Evolutionary conservation across 768 basidiomycete species (phyloP), one percentile per base, ranked within the genome.

Genomic region (Chalciporus sphaerocephalus): DNA sequence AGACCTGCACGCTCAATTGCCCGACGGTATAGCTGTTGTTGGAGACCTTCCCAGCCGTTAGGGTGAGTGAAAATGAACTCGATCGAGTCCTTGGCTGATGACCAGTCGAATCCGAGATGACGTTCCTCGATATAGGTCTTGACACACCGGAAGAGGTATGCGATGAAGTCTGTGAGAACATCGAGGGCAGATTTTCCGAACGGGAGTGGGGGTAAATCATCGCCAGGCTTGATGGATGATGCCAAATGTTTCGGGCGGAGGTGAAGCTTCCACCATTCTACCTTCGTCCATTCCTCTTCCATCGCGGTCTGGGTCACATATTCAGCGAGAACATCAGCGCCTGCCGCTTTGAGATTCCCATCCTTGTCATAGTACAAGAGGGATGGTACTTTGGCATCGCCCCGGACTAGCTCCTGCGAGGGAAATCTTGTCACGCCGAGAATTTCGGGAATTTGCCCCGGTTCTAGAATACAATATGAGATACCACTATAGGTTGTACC

Each of bases 401-500:
- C 68, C 4, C 68, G 62, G n/a, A 63, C 63, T 6, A 64, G 51
- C 33, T 67, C 64, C 43, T 72, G 71, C 2, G 57, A 63, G 2
- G 71, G 73, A 46, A 67, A 74, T 40, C 74, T 50, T 0, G 42
- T 41, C 4, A 54, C 50, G 4, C 51, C 50, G 12, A 32, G 50
- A 4, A 51, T 30, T 9, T 52, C 53, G 1, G 51, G 52, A 11
- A 50, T 48, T 43, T 47, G 47, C 5, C 42, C 52, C 12, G 18
- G 17, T 9, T 42, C 40, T 2, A 53, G 48, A 25, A 60, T 43
- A 17, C 54, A 53, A 32, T 75, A 75, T 2, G 70, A 71, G 5
- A 75, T 56, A 2, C 73, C 74, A 34, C 73, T 75, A 45, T 49
- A 74, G 0, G 74, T 75, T 0, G 74, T 76, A 4, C 75, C 75